phyloP scores from a whole-genome alignment of 2,329 filamentous ascomycete genomes.

The Leptodontidium sp. region DNA sequence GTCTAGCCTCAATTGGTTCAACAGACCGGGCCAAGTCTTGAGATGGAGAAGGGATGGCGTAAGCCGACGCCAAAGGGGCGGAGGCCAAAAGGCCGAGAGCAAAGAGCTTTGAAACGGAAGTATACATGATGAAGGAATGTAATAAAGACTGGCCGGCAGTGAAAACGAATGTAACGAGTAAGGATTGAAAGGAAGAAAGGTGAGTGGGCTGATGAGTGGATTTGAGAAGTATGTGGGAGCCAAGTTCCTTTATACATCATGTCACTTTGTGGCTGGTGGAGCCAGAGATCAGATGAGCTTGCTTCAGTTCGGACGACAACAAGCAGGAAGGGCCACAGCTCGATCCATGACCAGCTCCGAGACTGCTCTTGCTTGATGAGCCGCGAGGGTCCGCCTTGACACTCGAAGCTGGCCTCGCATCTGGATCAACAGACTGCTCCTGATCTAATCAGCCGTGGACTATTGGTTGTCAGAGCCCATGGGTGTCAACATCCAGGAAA shows the following conservation, averaged over 20 bases:
- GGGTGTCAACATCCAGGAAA: not conserved
- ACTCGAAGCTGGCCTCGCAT: conserved; percentile 6
- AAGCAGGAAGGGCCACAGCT: not conserved
- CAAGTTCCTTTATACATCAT: conserved; percentile 34
- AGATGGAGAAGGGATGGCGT: conserved; percentile 32
- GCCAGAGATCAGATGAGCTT: not conserved
- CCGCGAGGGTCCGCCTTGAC: conserved; percentile 4
- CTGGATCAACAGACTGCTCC: not conserved
- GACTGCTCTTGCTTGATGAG: conserved; percentile 19
- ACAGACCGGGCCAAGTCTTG: conserved; percentile 33
- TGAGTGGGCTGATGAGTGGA: conserved; percentile 32
- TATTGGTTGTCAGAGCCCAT: conserved; percentile 1
- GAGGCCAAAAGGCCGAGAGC: conserved; percentile 43
- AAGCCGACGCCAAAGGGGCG: conserved; percentile 38
- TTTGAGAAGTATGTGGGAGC: conserved; percentile 30
- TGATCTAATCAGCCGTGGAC: not conserved
- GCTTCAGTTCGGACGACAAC: conserved; percentile 15
- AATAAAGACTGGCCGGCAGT: conserved; percentile 45
- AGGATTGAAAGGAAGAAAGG: conserved; percentile 23
- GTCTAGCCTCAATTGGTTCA: conserved; percentile 34
- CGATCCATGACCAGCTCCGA: conserved; percentile 15
- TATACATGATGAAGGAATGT: conserved; percentile 42
- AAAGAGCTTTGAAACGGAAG: conserved; percentile 41
- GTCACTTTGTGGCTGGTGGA: conserved; percentile 15
- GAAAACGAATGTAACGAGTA: conserved; percentile 36